These are phyloP conservation scores for Coriolopsis trogii DNA, from an alignment of 1,284 basidiomycete genomes.

Conservation along the genomic window DNA sequence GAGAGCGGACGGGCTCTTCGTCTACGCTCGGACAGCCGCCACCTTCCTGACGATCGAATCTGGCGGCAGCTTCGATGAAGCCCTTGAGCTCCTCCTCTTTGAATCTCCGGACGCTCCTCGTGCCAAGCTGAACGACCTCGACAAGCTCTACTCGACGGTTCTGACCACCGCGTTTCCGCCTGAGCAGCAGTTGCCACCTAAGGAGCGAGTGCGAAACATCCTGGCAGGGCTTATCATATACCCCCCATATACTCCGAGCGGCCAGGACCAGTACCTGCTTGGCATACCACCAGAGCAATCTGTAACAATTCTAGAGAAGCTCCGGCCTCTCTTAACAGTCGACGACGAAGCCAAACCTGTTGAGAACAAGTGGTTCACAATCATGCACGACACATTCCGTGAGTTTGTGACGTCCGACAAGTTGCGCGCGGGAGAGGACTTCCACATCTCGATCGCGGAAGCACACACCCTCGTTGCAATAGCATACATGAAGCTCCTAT, in stretches of 20 bases:
- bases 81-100: background rate
- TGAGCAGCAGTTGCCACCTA: background rate
- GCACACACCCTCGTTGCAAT: too few relatives aligned
- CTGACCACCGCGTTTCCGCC: constrained; percentile 9
- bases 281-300: background rate
- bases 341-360: background rate
- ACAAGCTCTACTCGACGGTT: constrained; percentile 11
- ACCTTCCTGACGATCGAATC: constrained; percentile 3
- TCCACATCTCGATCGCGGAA: too few relatives aligned
- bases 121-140: background rate
- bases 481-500: too few relatives aligned
- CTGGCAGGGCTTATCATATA: background rate
- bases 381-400: background rate
- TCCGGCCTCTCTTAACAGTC: background rate
- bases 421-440: too few relatives aligned
- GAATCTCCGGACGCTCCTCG: background rate
- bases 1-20: constrained; percentile 12
- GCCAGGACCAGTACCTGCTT: background rate
- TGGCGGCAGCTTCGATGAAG: background rate
- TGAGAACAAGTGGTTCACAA: background rate
- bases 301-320: background rate
- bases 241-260: background rate
- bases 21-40: constrained; percentile 12
- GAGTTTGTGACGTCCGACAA: too few relatives aligned
- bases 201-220: background rate